Base-by-base conservation (phyloP, 805 yeast species). In the Candida cerambycidarum region DNA sequence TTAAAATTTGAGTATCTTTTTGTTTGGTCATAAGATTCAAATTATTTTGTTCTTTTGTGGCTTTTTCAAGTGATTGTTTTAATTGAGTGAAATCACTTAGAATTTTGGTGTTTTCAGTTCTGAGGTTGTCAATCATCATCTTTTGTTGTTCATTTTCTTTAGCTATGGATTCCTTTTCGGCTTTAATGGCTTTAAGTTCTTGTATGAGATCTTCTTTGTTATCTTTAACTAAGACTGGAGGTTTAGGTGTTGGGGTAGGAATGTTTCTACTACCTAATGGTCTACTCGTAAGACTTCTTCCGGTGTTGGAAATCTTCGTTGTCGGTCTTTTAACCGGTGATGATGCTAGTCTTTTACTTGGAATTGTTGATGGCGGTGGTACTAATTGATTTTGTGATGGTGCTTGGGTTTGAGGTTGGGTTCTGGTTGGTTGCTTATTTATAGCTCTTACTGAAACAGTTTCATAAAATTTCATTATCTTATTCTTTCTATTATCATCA, bases 401-500 rank as follows among this genome's bases (percentile, higher is more conserved):
- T 7, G 29, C 76, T 75, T 46, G 92, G 68, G 51, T 84, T 85
- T 12, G 45, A 7, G 29, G 11, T 25, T 25, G 29, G 12, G 29
- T 9, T 12, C 5, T 25, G 29, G 13, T 11, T n/a, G n/a, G 7
- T 11, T 7, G 29, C 5, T 25, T 25, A 28, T 10, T 16, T 5
- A 24, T 6, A 9, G 40, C 73, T 28, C 71, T 73, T 1, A 86
- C 86, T 28, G 69, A 69, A 0, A 81, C 88, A 9, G 64, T 59
- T 39, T 79, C 80, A 48, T 53, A 76, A 39, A 75, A 78, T 23
- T 81, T 83, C 32, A 67, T 67, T 28, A 92, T 84, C 56, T 89
- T 88, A 29, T 63, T 52, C 61, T 76, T 78, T 59, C 92, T 80
- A 52, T 82, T 76, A 38, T 83, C 88, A 55, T 92, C 97, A 36